Percentiles rank a stretch among this genome's conserved stretches.
Evolutionary conservation across 139 green algal genomes (phyloP).

Genomic region (Raphidocelis subcapitata): DNA sequence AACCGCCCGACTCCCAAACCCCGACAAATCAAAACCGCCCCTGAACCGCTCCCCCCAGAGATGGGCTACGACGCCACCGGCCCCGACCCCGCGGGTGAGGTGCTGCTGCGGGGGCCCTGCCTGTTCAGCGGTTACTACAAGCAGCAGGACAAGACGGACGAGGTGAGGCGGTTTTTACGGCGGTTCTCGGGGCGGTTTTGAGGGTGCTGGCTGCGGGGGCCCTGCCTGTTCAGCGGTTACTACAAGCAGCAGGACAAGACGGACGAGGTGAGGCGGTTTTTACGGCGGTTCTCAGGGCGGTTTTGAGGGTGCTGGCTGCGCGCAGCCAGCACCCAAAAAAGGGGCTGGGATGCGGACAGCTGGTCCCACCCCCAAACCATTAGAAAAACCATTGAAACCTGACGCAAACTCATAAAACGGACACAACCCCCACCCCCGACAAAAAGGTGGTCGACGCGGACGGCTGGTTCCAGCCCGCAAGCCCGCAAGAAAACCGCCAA

Average conservation of each 20-base stretch:
- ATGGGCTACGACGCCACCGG: constrained; percentile 84
- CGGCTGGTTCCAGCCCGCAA: constrained; percentile 66
- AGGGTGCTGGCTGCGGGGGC: constrained; percentile 52
- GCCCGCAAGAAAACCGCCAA: no score
- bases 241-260: constrained; percentile 85
- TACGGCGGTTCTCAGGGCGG: no score
- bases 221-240: constrained; percentile 89
- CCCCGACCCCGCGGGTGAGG: constrained; percentile 43
- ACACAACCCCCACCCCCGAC: constrained; percentile 7
- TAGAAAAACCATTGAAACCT: no score
- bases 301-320: constrained; percentile 37
- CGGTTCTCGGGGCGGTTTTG: no score
- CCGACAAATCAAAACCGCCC: no score
- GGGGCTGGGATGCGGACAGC: constrained; percentile 36
- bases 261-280: constrained; percentile 39
- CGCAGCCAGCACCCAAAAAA: constrained; percentile 38
- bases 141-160: constrained; percentile 57
- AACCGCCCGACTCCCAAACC: no score
- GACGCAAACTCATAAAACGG: no score
- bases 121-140: constrained; percentile 97
- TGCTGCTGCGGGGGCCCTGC: constrained; percentile 75
- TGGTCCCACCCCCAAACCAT: constrained; percentile 56
- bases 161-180: constrained; percentile 33
- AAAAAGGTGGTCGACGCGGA: constrained; percentile 69
- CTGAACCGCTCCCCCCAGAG: constrained; percentile 34